Percentiles rank a stretch among this genome's conserved stretches.
phyloP scores from a whole-genome alignment of 352 stramenopile genomes.

The Elongisporangium senticosum region DNA sequence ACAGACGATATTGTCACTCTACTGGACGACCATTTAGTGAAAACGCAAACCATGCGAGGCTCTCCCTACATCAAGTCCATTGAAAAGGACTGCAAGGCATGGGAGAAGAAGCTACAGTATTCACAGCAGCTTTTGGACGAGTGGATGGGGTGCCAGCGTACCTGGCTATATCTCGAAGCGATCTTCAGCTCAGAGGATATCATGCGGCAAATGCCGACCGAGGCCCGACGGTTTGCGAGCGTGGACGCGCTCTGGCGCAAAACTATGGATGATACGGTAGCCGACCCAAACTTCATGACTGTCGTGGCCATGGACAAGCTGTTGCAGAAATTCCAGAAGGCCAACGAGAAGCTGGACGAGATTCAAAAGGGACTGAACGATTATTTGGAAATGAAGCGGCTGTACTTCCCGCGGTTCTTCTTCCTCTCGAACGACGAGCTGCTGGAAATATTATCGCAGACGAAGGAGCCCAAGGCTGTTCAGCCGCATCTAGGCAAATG shows the following conservation, averaged over 20 bases:
- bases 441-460: conserved; percentile 91
- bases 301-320: conserved; percentile 88
- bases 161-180: conserved; percentile 94
- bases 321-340: conserved; percentile 89
- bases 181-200: conserved; percentile 96
- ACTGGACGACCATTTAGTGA: conserved; percentile 93
- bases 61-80: conserved; percentile 94
- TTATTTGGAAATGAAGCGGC: conserved; percentile 92
- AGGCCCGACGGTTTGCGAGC: conserved; percentile 84
- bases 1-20: conserved; percentile 90
- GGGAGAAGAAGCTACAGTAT: conserved; percentile 88
- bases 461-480: conserved; percentile 90
- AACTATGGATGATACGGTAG: conserved; percentile 89
- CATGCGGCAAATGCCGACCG: conserved; percentile 93
- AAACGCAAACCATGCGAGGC: conserved; percentile 93
- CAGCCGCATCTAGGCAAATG: conserved; percentile 89
- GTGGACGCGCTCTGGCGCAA: conserved; percentile 90
- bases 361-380: conserved; percentile 93
- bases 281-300: conserved; percentile 87
- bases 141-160: conserved; percentile 92
- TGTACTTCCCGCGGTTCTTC: conserved; percentile 93
- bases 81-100: conserved; percentile 87
- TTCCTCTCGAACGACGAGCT: conserved; percentile 94
- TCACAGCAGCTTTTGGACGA: conserved; percentile 91
- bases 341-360: conserved; percentile 92